Evolutionary conservation across 1,284 basidiomycete species (phyloP).

Genomic region (Microbotryum scabiosae): DNA sequence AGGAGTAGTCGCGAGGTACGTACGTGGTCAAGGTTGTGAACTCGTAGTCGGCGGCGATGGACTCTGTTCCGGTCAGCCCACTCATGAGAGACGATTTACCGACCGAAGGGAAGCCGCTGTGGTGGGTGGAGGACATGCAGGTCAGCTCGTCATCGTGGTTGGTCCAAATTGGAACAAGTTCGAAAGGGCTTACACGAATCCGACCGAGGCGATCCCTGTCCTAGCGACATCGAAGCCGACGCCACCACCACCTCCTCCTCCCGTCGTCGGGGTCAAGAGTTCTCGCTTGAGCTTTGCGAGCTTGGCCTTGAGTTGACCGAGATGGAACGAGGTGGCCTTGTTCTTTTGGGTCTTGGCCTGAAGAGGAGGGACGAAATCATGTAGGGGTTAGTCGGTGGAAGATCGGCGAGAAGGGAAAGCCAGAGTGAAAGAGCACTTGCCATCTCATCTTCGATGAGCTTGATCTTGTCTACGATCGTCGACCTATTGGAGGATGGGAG

Average conservation of each 20-base stretch:
- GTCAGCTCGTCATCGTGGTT: conserved; percentile 48
- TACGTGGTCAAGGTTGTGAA: conserved; percentile 60
- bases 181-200: conserved; percentile 72
- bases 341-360: conserved; percentile 75
- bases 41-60: conserved; percentile 95
- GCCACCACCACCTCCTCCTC: conserved; percentile 76
- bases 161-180: too few relatives aligned
- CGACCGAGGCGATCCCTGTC: conserved; percentile 91
- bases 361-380: conserved; percentile 40
- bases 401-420: conserved; percentile 22
- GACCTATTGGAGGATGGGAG: not conserved
- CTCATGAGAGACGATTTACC: conserved; percentile 92
- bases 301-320: conserved; percentile 85
- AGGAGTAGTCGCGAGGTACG: not conserved
- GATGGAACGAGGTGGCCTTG: conserved; percentile 54
- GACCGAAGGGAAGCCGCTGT: conserved; percentile 41
- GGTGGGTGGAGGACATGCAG: conserved; percentile 5
- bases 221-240: conserved; percentile 59
- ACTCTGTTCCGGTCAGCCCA: conserved; percentile 93
- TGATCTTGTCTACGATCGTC: conserved; percentile 55
- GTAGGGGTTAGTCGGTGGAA: conserved; percentile 9
- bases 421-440: conserved; percentile 42
- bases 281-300: conserved; percentile 94
- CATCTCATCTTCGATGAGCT: conserved; percentile 97
- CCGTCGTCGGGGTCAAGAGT: conserved; percentile 69